Evolutionary conservation across 495 filamentous ascomycete species (phyloP).

Genomic region (Baudoinia panamericana): DNA sequence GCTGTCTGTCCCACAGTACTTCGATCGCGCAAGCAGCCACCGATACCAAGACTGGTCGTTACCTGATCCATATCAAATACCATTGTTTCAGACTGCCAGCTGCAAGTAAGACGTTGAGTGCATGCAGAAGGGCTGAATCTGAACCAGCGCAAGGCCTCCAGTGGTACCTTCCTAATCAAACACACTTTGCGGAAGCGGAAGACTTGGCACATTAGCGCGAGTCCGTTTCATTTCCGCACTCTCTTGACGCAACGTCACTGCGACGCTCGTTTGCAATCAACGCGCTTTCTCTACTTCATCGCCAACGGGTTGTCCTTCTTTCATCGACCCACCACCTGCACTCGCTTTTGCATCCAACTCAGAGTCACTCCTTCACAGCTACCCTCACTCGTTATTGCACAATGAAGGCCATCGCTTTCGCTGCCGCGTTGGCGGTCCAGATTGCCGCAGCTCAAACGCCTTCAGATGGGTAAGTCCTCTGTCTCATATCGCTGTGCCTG

Average conservation of each 20-base stretch:
- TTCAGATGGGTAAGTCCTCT: slow-evolving; percentile 2
- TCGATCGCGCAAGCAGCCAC: too few relatives aligned
- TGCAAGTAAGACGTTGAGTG: too few relatives aligned
- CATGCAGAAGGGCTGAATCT: too few relatives aligned
- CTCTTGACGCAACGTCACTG: slow-evolving; percentile 4
- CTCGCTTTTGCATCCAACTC: not conserved
- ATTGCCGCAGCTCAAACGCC: not conserved
- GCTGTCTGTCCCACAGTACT: too few relatives aligned
- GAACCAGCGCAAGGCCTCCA: too few relatives aligned
- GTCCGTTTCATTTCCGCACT: too few relatives aligned
- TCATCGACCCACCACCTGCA: not conserved
- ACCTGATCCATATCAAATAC: too few relatives aligned
- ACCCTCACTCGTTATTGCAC: slow-evolving; percentile 2
- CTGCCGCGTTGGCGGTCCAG: not conserved
- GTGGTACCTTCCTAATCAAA: not conserved
- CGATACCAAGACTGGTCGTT: too few relatives aligned
- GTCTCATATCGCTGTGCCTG: not conserved
- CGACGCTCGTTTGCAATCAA: too few relatives aligned
- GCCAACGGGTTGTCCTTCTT: not conserved
- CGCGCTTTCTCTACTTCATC: not conserved
- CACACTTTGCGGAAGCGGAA: not conserved
- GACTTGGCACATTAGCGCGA: not conserved
- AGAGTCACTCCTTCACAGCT: not conserved
- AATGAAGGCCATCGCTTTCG: not conserved
- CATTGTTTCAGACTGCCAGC: too few relatives aligned